Percentiles rank a stretch among this genome's conserved stretches.
phyloP scores from a whole-genome alignment of 352 stramenopile species.

The Pythium sp. region DNA sequence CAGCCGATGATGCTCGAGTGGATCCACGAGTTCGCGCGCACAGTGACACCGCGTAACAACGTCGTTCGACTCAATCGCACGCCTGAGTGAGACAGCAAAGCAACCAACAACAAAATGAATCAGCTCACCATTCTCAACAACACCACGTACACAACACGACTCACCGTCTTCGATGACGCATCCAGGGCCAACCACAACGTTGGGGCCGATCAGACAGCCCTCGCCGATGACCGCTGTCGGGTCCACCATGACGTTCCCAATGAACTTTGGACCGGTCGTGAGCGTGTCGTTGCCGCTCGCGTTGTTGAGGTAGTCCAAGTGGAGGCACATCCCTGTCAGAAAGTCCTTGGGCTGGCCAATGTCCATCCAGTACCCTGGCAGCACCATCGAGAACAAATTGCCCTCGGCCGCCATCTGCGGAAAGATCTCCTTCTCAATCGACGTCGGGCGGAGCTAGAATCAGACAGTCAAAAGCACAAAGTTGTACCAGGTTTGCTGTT shows the following conservation, averaged over 20 bases:
- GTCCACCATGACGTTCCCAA: conserved; percentile 87
- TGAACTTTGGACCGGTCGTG: conserved; percentile 63
- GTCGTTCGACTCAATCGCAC: conserved; percentile 82
- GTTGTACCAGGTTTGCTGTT: background rate
- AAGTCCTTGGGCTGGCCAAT: conserved; percentile 91
- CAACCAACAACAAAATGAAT: conserved; percentile 3
- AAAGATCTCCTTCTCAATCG: conserved; percentile 91
- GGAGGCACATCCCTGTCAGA: conserved; percentile 81
- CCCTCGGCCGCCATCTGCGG: conserved; percentile 87
- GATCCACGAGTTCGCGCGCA: conserved; percentile 83
- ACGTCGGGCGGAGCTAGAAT: conserved; percentile 71
- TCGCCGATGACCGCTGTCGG: conserved; percentile 71
- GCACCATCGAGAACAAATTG: conserved; percentile 82
- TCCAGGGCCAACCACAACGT: conserved; percentile 78
- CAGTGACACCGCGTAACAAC: conserved; percentile 69
- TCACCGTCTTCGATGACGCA: conserved; percentile 85
- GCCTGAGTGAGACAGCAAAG: conserved; percentile 24
- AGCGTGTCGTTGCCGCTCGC: conserved; percentile 30
- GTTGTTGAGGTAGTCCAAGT: conserved; percentile 72
- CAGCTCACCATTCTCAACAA: background rate
- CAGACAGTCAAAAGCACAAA: background rate
- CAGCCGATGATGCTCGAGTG: conserved; percentile 89
- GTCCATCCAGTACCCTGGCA: conserved; percentile 90
- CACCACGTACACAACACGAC: background rate
- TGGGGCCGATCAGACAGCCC: conserved; percentile 78